Base-by-base conservation (phyloP, 805 yeast genomes). In the Candida tibetensis region DNA sequence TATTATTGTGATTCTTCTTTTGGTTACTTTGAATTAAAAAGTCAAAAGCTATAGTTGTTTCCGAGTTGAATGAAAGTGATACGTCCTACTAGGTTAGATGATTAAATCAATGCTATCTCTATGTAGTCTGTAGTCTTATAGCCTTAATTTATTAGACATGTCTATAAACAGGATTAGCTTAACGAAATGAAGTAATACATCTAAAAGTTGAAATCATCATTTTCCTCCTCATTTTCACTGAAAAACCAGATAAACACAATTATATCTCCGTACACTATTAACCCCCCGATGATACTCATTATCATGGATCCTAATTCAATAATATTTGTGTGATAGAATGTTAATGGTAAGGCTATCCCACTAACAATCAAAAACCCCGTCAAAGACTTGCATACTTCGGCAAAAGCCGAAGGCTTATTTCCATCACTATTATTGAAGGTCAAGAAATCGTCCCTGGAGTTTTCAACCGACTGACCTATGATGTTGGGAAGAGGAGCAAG, bases 401-500 rank as follows among this genome's bases (percentile, higher is more conserved):
- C 65, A 35, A 69, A 51, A 6, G 71, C 51, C 29, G 64, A 49
- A 4, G 72, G 68, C 16, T 55, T 58, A 39, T 58, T 58, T 16
- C 59, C 66, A 38, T 60, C 66, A 47, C 63, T 64, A 39, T 66
- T 67, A 47, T 65, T 65, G 49, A 69, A 68, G 3, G 72, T 69
- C 35, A 69, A 57, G 48, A 69, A 69, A 44, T 66, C 71, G 51
- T 69, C 74, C 36, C 71, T 45, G 33, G 58, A 47, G 40, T 48
- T 60, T 34, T 67, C 73, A 21, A 69, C 58, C 9, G 66, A 51
- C 36, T 57, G 54, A 36, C 64, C 61, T 17, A 66, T 46, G 35
- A 69, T 66, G 42, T 69, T 69, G 30, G 74, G 74, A 44, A 69
- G 58, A 12, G 74, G 74, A 4, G 74, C 74, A 33, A 66, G 37